Base-by-base conservation (phyloP, 192 early-diverging fungal species). In the Lobosporangium transversale region DNA sequence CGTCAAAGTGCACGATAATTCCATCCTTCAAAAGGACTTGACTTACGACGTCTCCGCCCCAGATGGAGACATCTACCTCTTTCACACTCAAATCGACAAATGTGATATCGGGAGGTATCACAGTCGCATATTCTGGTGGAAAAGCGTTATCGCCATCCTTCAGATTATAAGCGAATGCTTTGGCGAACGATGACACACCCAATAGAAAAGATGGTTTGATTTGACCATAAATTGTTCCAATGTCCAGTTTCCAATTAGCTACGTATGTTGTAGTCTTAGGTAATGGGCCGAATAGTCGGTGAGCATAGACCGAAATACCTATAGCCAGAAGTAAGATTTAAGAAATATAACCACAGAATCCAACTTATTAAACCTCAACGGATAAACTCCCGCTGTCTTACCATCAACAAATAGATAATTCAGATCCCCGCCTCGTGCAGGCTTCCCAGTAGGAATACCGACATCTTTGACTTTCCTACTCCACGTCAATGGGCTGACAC, bases 121-220 rank as follows among this genome's bases (percentile, higher is more conserved):
- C 48, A 17, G 70, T 60, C 15, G 73, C 78, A 20, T 81, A 80
- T 20, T 84, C 81, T 23, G 73, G 49, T 7, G 86, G 79, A 12
- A 94, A 79, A 1, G 83, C 81, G 67, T 91, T 91, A 55, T 94
- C 92, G 33, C 81, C 81, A 58, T 93, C 89, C 7, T 82, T 80
- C 29, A 87, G 67, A 49, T 92, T 89, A 66, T 91, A 90, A 0
- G 61, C 59, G 65, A 94, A 90, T 27, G 83, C 68, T 18, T 87
- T 84, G 18, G 86, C 68, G 52, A 89, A 87, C 8, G 81, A 75
- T 0, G 62, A 47, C 2, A 86, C 61, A 21, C 86, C 87, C 2
- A 84, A 56, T 12, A 91, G 53, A 61, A 91, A 90, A 1, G 84
- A 75, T 0, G 89, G 88, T 48, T 83, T 87, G 24, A 94, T 76